Evolutionary conservation across 1,284 basidiomycete species (phyloP), one percentile per base, ranked within the genome.

Genomic region (Apiotrichum veenhuisii): DNA sequence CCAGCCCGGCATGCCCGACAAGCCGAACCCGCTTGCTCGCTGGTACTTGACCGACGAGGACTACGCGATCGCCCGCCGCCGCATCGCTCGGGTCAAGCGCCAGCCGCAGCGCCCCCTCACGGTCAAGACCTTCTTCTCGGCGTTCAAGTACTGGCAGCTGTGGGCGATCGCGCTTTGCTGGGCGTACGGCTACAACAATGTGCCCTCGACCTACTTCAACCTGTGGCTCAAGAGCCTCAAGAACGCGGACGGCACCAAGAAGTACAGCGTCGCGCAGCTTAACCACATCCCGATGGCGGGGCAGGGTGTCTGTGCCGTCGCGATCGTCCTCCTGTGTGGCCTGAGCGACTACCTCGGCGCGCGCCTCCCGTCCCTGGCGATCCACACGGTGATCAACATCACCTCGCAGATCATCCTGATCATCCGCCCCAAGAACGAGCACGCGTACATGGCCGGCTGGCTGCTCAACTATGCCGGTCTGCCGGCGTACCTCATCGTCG

Each of bases 1-100:
- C 40, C 80, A 82, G 72, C 81, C 80, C 22, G 79, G 80, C 53
- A 53, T 65, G 36, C 64, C 64, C 30, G 64, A 65, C 49, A 64
- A 58, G 49, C 64, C 62, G 20, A 67, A 67, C 45, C 62, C 60
- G 4, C 54, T 54, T 50, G 55, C 59, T 1, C 55, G 49, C 46
- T 68, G 56, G 54, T 62, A 64, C 62, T 53, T 66, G 18, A 48
- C 50, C 23, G 50, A 52, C 8, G 30, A 54, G 17, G 57, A 68
- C 52, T 52, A 55, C 43, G 63, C 54, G 45, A 60, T 58, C 26
- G 65, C 63, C 10, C 58, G 51, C 17, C 47, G 50, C 33, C 47
- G 65, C 10, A 58, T 53, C 45, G 49, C 49, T 8, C 55, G 57
- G 25, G 42, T 58, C 23, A 57, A 59, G 30, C 53, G 63, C 27